These are phyloP conservation scores for Pezicula radicicola DNA, from an alignment of 2,329 filamentous ascomycete species.

Conservation along the genomic window DNA sequence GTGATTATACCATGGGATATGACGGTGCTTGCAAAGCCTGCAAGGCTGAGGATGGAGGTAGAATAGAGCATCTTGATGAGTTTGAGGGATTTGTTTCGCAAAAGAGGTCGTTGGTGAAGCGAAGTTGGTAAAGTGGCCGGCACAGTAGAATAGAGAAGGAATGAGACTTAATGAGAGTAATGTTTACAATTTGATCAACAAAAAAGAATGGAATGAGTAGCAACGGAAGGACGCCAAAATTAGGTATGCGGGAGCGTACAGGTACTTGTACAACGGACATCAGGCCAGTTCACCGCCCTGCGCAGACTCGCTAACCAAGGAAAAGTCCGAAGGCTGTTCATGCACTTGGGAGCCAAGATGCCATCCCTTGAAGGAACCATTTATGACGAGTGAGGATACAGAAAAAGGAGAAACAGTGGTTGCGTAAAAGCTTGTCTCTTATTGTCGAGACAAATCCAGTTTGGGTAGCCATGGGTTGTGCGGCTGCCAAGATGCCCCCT, in stretches of 20 bases:
- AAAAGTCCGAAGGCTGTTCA: not conserved
- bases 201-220: not conserved
- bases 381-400: no score
- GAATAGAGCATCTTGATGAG: not conserved
- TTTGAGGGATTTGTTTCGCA: not conserved
- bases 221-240: not conserved
- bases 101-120: not conserved
- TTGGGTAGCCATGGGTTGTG: no score
- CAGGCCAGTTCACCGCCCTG: not conserved
- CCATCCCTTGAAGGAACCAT: not conserved
- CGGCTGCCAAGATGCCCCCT: no score
- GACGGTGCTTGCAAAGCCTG: slow-evolving; percentile 24
- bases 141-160: not conserved
- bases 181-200: not conserved
- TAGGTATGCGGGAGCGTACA: not conserved
- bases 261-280: not conserved
- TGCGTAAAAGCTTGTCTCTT: no score
- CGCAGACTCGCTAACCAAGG: not conserved
- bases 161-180: not conserved
- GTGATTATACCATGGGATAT: slow-evolving; percentile 43
- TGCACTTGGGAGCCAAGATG: not conserved
- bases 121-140: not conserved
- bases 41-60: not conserved
- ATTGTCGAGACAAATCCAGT: no score
- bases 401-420: no score